Evolutionary conservation across 257 asterid species (phyloP), one percentile per base, ranked within the genome.

Genomic region (Salvia hispanica): DNA sequence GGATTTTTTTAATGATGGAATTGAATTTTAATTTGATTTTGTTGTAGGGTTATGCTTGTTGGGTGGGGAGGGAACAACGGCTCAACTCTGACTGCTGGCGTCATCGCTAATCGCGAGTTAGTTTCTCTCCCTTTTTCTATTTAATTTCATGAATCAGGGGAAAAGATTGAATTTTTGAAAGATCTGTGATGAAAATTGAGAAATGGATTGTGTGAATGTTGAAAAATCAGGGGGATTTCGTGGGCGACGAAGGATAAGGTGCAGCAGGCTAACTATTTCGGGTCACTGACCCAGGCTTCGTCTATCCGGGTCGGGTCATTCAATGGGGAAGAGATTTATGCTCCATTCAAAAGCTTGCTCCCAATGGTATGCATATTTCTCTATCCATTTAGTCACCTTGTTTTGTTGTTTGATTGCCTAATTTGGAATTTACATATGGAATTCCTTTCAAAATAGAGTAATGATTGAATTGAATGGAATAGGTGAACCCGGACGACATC

Each of bases 51-150:
- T 71, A 82, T 93, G 99, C 96, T 93, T 74, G 97, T 93, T 47
- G 99, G 99, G 53, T 93, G 99, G 99, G 99, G 99, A 68, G 99
- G 99, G n/a, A 93, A 93, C 88, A 93, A 93, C 70, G 99, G 99
- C 8, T 86, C 89, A 1, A 91, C 99, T 14, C 94, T 94, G 9
- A 91, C 97, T 1, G 99, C 88, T 45, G 95, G 97, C 55, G 97
- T 94, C 50, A 84, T 94, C 46, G 95, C 99, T 0, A 91, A 94
- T 67, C 76, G 95, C 28, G 99, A 94, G 99, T 93, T 78, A 88
- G 95, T 56, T 18, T 12, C 61, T 56, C 13, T 12, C 61, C 6
- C 6, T 40, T 60, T n/a, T 59, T 4, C 8, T 7, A 48, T 50
- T 15, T 3, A 34, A 34, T 34, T 34, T 34, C 39, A 51, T 48